phyloP scores from a whole-genome alignment of 202 grass and related monocot species.

The Schoenoplectus tabernaemontani region DNA sequence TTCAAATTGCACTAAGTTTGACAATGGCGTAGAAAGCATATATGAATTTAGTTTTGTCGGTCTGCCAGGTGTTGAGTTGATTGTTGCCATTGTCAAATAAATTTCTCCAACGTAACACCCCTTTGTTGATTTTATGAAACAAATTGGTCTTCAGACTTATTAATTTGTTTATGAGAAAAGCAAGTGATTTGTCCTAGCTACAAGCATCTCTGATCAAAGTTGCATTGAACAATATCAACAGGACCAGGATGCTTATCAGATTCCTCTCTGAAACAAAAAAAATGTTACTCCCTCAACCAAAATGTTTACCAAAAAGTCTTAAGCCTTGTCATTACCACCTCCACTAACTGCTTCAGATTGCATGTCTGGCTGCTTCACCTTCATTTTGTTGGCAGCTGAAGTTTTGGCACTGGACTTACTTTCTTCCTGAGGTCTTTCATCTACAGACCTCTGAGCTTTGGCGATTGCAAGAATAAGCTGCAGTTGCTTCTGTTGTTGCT shows the following conservation, averaged over 20 bases:
- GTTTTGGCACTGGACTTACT: background rate
- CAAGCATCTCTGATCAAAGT: background rate
- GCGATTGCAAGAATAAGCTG: constrained; percentile 71
- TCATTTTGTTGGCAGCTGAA: constrained; percentile 5
- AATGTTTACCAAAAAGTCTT: constrained; percentile 13
- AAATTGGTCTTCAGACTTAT: background rate
- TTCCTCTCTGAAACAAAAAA: background rate
- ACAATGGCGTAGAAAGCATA: background rate
- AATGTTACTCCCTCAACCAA: background rate
- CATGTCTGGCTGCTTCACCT: constrained; percentile 7
- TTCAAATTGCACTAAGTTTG: background rate
- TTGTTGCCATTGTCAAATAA: background rate
- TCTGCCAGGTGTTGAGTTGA: background rate
- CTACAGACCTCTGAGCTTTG: constrained; percentile 40
- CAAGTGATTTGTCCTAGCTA: background rate
- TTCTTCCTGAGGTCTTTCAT: constrained; percentile 19
- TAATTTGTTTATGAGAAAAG: background rate
- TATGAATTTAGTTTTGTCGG: too few species aligned
- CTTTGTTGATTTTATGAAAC: background rate
- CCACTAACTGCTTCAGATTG: constrained; percentile 23
- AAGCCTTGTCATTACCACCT: constrained; percentile 35
- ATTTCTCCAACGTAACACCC: background rate
- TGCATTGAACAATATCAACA: background rate
- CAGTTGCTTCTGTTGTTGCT: constrained; percentile 87
- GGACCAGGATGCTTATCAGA: background rate